These are phyloP conservation scores for Salvia miltiorrhiza DNA, from an alignment of 257 asterid genomes.

Conservation along the genomic window DNA sequence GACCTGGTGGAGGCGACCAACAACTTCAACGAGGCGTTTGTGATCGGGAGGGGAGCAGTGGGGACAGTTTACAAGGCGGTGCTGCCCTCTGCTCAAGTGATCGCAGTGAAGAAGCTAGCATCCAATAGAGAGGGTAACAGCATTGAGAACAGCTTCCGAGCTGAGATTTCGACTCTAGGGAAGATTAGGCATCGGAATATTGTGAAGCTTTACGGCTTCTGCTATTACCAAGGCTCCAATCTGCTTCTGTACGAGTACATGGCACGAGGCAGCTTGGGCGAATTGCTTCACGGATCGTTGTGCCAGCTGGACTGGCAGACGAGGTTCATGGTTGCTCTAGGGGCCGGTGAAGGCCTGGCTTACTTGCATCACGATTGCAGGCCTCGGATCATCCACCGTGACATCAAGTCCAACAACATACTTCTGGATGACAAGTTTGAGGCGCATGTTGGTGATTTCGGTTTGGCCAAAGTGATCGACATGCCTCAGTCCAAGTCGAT, in stretches of 20 bases:
- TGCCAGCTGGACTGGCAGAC: constrained; percentile 73
- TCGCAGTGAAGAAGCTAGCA: constrained; percentile 82
- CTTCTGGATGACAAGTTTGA: constrained; percentile 85
- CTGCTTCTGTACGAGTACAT: constrained; percentile 87
- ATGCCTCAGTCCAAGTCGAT: constrained; percentile 94
- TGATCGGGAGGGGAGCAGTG: constrained; percentile 83
- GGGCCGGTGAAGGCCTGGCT: constrained; percentile 88
- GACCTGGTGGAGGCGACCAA: constrained; percentile 89
- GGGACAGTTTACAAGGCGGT: constrained; percentile 91
- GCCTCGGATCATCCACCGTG: constrained; percentile 88
- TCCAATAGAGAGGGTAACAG: constrained; percentile 77
- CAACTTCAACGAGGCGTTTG: constrained; percentile 64
- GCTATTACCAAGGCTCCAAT: constrained; percentile 82
- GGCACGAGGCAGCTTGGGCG: constrained; percentile 92
- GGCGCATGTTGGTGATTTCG: constrained; percentile 97
- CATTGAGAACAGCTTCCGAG: constrained; percentile 66
- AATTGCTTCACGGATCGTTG: constrained; percentile 62
- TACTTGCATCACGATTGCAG: constrained; percentile 88
- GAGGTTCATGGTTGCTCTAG: constrained; percentile 72
- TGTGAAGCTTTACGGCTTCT: constrained; percentile 84
- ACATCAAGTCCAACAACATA: constrained; percentile 83
- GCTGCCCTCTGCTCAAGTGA: constrained; percentile 48
- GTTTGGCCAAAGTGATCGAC: constrained; percentile 91
- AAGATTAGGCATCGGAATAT: constrained; percentile 94
- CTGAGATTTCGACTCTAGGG: constrained; percentile 83